These are phyloP conservation scores for Syncephalis plumigaleata DNA, from an alignment of 371 early-diverging fungal genomes.

Conservation along the genomic window DNA sequence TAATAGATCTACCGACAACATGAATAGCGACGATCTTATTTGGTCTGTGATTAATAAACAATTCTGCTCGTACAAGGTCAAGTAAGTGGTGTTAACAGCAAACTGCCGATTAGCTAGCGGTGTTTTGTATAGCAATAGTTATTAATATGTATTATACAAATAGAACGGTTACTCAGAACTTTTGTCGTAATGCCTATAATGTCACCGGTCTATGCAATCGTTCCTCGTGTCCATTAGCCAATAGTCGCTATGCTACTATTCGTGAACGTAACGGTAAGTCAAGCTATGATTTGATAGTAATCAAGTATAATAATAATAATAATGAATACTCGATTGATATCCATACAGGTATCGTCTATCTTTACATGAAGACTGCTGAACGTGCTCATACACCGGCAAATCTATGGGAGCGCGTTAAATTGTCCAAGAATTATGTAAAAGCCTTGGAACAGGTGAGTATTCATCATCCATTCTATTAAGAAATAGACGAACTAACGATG, in stretches of 20 bases:
- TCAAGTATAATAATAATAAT: not conserved
- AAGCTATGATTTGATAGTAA: not conserved
- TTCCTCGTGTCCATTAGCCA: slow-evolving; percentile 96
- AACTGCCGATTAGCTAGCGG: not conserved
- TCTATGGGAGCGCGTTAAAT: slow-evolving; percentile 90
- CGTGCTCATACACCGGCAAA: slow-evolving; percentile 88
- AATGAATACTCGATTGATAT: not conserved
- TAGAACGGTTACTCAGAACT: slow-evolving; percentile 68
- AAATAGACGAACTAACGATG: no score
- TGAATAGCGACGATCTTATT: slow-evolving; percentile 43
- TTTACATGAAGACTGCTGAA: slow-evolving; percentile 97
- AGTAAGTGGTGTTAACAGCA: slow-evolving; percentile 27
- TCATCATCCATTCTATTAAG: not conserved
- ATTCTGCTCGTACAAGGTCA: slow-evolving; percentile 94
- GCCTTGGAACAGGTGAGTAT: slow-evolving; percentile 63
- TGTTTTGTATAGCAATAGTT: not conserved
- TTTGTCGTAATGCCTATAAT: slow-evolving; percentile 98
- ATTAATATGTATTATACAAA: not conserved
- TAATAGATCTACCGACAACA: not conserved
- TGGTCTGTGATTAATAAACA: slow-evolving; percentile 87
- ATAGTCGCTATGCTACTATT: slow-evolving; percentile 96
- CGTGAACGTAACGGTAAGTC: slow-evolving; percentile 67
- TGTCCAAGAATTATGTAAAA: slow-evolving; percentile 83
- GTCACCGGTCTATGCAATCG: slow-evolving; percentile 96
- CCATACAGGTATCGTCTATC: slow-evolving; percentile 46